Conservation (phyloP, 352 stramenopile genomes). For the Globisporangium splendens region DNA sequence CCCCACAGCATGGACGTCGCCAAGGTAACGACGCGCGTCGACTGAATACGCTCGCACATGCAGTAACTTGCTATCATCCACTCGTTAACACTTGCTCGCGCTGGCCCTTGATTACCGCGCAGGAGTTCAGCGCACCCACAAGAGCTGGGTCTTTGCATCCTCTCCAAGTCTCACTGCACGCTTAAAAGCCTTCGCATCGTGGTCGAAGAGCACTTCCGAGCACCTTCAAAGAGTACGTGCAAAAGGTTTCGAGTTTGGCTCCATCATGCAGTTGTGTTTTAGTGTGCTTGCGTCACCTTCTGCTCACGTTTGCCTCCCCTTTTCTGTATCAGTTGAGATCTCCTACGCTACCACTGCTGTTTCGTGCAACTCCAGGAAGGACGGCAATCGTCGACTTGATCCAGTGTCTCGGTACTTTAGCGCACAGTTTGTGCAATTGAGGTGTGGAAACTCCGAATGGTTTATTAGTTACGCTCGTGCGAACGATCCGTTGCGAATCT, state of each 20-base stretch:
- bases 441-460: slow-evolving; percentile 12
- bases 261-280: not conserved
- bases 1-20: slow-evolving; percentile 8
- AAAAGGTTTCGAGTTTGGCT: not conserved
- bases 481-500: too few relatives aligned
- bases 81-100: too few relatives aligned
- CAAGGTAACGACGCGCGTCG: slow-evolving; percentile 1
- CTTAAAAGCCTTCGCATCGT: slow-evolving; percentile 9
- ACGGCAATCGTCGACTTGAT: slow-evolving; percentile 8
- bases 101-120: not conserved
- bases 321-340: slow-evolving; percentile 5
- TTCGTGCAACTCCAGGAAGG: not conserved
- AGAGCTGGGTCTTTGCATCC: slow-evolving; percentile 16
- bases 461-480: not conserved
- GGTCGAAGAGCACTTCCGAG: slow-evolving; percentile 1
- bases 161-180: not conserved
- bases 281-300: not conserved
- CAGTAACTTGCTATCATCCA: too few relatives aligned
- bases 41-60: too few relatives aligned
- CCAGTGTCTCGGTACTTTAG: slow-evolving; percentile 31
- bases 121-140: slow-evolving; percentile 10
- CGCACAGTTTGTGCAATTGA: slow-evolving; percentile 19
- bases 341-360: not conserved
- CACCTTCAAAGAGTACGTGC: slow-evolving; percentile 4
- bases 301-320: not conserved